Base-by-base conservation (phyloP, 768 basidiomycete species). In the Phanerochaete carnosa region DNA sequence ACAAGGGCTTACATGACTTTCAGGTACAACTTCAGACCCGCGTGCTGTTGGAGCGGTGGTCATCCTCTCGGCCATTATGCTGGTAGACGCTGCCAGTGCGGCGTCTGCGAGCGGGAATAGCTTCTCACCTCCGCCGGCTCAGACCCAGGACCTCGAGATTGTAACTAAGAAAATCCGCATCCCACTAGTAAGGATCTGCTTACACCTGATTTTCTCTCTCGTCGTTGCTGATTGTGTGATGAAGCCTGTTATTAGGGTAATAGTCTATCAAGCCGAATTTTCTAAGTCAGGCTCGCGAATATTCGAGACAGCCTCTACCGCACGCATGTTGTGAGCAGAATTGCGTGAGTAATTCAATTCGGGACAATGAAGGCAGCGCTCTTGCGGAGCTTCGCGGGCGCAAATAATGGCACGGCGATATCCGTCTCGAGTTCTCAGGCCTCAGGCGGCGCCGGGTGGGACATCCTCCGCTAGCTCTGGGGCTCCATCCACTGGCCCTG, bases 211-310 rank as follows among this genome's bases (percentile, higher is more conserved):
- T 30, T 28, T 4, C 19, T 19, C 0, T 23, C 57, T 45, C 7
- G 30, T 30, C 29, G 50, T 11, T 25, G 46, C 25, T 50, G 62
- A 45, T 58, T 33, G 43, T 15, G n/a, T 33, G 19, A 26, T 39
- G 11, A 63, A 92, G 92, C 94, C 23, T 95, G 92, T 92, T 94
- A 82, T 70, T 92, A 93, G 72, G 86, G 88, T 64, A 81, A 78
- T 2, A 89, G 89, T 19, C 84, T 87, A 29, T 52, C 30, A n/a
- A 19, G 1, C 29, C 25, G 28, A 13, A 32, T 11, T 5, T 52
- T 32, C 26, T 32, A 4, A 32, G 9, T 13, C n/a, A 32, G 28
- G 9, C 13, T 13, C 29, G 13, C 50, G 19, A 22, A 13, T 32
- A 9, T 32, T 16, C 29, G 93, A 86, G 82, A 95, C 62, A 72